phyloP scores from a whole-genome alignment of 345 rosid species.

The Viola odorata region DNA sequence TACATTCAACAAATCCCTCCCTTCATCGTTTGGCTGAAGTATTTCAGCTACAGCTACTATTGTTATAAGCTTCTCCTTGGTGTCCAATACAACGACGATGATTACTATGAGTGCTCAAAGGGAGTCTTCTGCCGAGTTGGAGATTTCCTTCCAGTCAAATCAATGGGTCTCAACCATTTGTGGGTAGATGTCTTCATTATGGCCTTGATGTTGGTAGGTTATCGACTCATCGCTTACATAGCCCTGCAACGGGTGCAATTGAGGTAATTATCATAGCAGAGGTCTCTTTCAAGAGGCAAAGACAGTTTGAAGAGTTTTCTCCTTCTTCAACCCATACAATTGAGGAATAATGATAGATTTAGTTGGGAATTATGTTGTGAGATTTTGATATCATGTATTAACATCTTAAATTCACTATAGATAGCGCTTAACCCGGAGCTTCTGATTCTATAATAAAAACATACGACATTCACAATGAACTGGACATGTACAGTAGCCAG shows the following conservation, averaged over 20 bases:
- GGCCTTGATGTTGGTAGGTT: conserved; percentile 92
- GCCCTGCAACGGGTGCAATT: conserved; percentile 71
- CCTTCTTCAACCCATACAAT: conserved; percentile 26
- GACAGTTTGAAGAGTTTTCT: conserved; percentile 25
- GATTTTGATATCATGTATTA: conserved; percentile 33
- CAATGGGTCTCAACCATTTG: conserved; percentile 72
- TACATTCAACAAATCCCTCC: conserved; percentile 91
- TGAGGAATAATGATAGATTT: conserved; percentile 41
- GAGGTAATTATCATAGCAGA: conserved; percentile 30
- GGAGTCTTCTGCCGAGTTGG: conserved; percentile 72
- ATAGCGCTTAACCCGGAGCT: conserved; percentile 16
- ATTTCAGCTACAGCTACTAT: conserved; percentile 94
- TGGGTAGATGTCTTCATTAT: conserved; percentile 82
- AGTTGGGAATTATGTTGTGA: conserved; percentile 29
- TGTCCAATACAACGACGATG: conserved; percentile 72
- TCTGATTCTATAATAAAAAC: conserved; percentile 20
- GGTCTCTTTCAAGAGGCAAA: neutral
- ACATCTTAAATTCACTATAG: conserved; percentile 17
- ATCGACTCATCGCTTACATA: conserved; percentile 74
- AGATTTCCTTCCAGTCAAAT: conserved; percentile 73
- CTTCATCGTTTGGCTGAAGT: conserved; percentile 94
- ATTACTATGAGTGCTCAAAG: conserved; percentile 68
- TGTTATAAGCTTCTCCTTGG: conserved; percentile 95
- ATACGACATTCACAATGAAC: neutral
- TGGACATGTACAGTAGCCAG: too few relatives aligned